Evolutionary conservation across 2,329 filamentous ascomycete genomes (phyloP), one percentile per base, ranked within the genome.

Genomic region (Aureobasidium leucospermi): DNA sequence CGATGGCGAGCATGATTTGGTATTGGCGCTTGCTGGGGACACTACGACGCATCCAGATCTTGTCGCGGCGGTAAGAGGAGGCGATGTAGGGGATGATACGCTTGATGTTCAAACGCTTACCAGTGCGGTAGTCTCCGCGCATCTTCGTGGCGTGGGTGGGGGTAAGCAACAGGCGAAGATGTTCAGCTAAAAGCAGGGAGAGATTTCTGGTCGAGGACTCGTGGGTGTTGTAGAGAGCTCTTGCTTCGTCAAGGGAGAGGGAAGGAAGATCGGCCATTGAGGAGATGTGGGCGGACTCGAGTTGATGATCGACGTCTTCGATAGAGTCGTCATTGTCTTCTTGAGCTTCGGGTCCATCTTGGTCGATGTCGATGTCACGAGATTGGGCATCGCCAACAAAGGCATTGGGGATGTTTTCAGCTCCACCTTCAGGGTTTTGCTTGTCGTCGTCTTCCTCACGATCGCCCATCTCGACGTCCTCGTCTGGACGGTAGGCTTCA

Each of bases 81-180:
- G 95, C 94, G 67, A 99, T 97, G 76, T 99, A 99, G 0, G 95
- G 94, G 68, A 99, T 99, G 75, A 99, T 99, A 66, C 93, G 90
- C 76, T 97, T 97, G 79, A 99, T 96, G 75, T 97, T 99, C 67
- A 99, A 89, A 0, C 94, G 88, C 74, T 99, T 99, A 63, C 94
- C 94, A 0, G 94, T 99, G 66, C 94, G 89, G 82, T 96, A 97
- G 66, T 96, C 91, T 45, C 94, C 94, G 1, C 93, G 92, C 63
- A 99, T 88, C 70, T 97, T 99, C 39, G 94, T 97, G 1, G 93
- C 92, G 57, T 96, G 86, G 0, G 93, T 97, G 0, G 95, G 94
- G 0, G 90, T 90, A 41, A 99, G 86, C 67, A 99, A 97, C 13
- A 99, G 85, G 29, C 94, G 90, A 16, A 99, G 86, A 70, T 97